A percentile compares a stretch with the other conserved stretches of the same genome.
Conservation (phyloP, 192 early-diverging fungal species). For the Phlyctochytrium arcticum region DNA sequence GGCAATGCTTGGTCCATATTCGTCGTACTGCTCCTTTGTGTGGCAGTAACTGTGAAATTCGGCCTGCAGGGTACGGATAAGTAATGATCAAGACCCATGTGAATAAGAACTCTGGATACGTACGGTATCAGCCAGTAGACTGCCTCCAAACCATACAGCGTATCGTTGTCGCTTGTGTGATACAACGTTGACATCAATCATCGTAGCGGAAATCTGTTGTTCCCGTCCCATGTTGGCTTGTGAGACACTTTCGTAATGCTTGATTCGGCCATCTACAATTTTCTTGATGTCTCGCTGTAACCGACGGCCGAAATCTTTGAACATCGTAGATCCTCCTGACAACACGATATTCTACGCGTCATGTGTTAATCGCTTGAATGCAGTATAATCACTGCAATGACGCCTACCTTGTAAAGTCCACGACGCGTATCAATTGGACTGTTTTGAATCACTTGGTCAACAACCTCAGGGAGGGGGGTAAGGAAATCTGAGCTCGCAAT, state of each 20-base stretch:
- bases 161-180: constrained; percentile 98
- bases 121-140: constrained; percentile 88
- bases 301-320: constrained; percentile 93
- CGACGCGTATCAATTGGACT: constrained; percentile 96
- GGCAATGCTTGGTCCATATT: constrained; percentile 91
- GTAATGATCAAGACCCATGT: neutral
- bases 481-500: constrained; percentile 94
- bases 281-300: constrained; percentile 93
- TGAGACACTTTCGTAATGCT: constrained; percentile 25
- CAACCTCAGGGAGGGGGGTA: constrained; percentile 92
- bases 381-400: neutral
- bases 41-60: constrained; percentile 93
- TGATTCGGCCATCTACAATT: constrained; percentile 63
- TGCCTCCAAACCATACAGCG: constrained; percentile 99
- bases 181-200: constrained; percentile 95
- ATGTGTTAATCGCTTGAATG: neutral
- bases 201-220: constrained; percentile 60
- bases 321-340: constrained; percentile 99
- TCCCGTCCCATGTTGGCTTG: constrained; percentile 28
- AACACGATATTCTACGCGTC: constrained; percentile 88
- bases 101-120: neutral
- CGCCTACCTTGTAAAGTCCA: constrained; percentile 84
- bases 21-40: constrained; percentile 97
- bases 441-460: constrained; percentile 93
- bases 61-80: constrained; percentile 41